Evolutionary conservation across 805 yeast species (phyloP).

Genomic region (Candida caryicola): DNA sequence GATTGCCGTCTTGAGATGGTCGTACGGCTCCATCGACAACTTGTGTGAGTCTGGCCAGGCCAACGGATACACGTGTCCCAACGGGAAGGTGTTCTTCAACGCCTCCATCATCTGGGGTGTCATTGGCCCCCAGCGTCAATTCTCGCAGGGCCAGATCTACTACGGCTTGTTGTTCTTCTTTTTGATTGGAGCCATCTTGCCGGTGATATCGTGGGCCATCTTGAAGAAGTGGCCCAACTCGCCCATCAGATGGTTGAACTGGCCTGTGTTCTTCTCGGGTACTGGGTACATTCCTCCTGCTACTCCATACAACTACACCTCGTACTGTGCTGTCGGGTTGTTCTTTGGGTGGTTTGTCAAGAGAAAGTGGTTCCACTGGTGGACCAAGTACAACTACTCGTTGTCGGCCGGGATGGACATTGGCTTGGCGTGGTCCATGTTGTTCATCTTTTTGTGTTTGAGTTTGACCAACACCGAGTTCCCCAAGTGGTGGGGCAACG

Average conservation of each 20-base stretch:
- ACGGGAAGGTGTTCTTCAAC: slow-evolving; percentile 40
- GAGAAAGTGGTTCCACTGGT: slow-evolving; percentile 43
- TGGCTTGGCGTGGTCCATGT: slow-evolving; percentile 35
- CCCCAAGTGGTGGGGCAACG: slow-evolving; percentile 68
- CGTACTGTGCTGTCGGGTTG: slow-evolving; percentile 43
- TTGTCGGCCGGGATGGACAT: slow-evolving; percentile 46
- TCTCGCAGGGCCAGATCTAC: slow-evolving; percentile 18
- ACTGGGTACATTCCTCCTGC: slow-evolving; percentile 72
- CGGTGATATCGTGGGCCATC: slow-evolving; percentile 36
- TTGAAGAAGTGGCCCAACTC: slow-evolving; percentile 43
- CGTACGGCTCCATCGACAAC: slow-evolving; percentile 32
- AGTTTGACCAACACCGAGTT: slow-evolving; percentile 15
- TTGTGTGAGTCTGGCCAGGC: slow-evolving; percentile 31
- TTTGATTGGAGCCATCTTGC: slow-evolving; percentile 35
- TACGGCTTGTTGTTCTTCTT: slow-evolving; percentile 38
- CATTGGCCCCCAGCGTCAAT: slow-evolving; percentile 29
- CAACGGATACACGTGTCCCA: slow-evolving; percentile 39
- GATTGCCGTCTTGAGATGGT: slow-evolving; percentile 42
- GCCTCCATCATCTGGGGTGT: slow-evolving; percentile 46
- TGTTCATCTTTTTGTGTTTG: slow-evolving; percentile 25
- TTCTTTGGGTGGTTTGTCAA: slow-evolving; percentile 39
- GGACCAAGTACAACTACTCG: slow-evolving; percentile 44
- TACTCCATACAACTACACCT: slow-evolving; percentile 62
- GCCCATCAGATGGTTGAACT: slow-evolving; percentile 20
- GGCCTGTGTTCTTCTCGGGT: slow-evolving; percentile 45